Percentiles rank a stretch among this genome's conserved stretches.
Conservation (phyloP, 768 basidiomycete genomes). For the Flagelloscypha sp. region DNA sequence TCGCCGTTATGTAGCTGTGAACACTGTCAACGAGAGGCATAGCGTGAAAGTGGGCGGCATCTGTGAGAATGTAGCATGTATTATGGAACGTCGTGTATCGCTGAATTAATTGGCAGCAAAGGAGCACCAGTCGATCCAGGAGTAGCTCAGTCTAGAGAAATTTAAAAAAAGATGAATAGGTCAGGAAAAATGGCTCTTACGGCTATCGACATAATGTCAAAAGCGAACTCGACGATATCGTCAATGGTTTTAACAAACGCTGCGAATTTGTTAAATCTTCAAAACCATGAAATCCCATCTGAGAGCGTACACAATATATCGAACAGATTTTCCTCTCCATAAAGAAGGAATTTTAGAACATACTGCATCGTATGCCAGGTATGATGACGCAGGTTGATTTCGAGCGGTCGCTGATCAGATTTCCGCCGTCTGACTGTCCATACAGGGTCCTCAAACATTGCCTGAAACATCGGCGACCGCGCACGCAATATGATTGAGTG, state of each 20-base stretch:
- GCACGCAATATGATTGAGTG: slow-evolving; percentile 77
- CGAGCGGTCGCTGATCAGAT: slow-evolving; percentile 39
- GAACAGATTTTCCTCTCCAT: slow-evolving; percentile 64
- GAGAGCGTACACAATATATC: slow-evolving; percentile 49
- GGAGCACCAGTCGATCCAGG: slow-evolving; percentile 72
- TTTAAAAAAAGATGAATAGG: too few species aligned
- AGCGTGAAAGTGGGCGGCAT: slow-evolving; percentile 76
- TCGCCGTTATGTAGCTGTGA: slow-evolving; percentile 71
- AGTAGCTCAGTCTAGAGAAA: slow-evolving; percentile 70
- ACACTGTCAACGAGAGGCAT: slow-evolving; percentile 58
- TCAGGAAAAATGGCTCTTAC: slow-evolving; percentile 34
- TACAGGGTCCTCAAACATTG: slow-evolving; percentile 72
- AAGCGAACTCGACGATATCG: slow-evolving; percentile 77
- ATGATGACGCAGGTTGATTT: slow-evolving; percentile 66
- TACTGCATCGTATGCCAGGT: slow-evolving; percentile 66
- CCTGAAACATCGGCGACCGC: slow-evolving; percentile 74
- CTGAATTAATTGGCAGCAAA: slow-evolving; percentile 76
- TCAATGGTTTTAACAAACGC: slow-evolving; percentile 62
- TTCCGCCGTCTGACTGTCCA: slow-evolving; percentile 71
- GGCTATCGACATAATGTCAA: slow-evolving; percentile 78
- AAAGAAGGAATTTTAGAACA: slow-evolving; percentile 71
- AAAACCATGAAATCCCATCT: neutral
- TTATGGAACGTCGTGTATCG: slow-evolving; percentile 63
- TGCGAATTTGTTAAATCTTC: slow-evolving; percentile 17
- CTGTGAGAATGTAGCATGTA: slow-evolving; percentile 69